These are phyloP conservation scores for Acanthamoeba lenticulata DNA, from an alignment of 208 protist species.

Conservation along the genomic window DNA sequence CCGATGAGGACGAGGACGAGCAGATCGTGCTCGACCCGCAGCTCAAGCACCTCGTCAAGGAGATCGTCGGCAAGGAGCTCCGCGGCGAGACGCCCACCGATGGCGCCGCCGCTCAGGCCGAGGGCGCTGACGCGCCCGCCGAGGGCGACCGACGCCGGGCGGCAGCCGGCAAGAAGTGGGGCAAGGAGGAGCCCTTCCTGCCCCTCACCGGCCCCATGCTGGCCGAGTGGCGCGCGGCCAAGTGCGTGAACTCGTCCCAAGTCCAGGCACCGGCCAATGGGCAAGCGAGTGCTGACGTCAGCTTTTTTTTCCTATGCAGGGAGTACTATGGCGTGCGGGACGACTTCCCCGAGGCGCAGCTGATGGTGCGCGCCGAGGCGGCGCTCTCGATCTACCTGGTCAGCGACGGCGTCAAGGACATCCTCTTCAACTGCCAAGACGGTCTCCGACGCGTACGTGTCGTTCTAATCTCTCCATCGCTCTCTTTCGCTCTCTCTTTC, in stretches of 20 bases:
- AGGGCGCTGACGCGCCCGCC: too few relatives aligned
- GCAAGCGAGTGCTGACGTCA: too few relatives aligned
- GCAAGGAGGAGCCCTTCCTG: conserved; percentile 56
- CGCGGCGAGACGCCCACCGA: not conserved
- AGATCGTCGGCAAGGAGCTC: conserved; percentile 18
- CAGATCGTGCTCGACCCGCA: not conserved
- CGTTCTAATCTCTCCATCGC: too few relatives aligned
- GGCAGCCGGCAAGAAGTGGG: not conserved
- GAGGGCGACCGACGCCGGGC: too few relatives aligned
- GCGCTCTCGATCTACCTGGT: conserved; percentile 45
- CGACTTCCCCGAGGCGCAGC: conserved; percentile 22
- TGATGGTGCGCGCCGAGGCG: conserved; percentile 33
- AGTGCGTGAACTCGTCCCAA: not conserved
- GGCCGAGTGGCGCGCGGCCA: not conserved
- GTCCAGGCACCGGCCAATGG: too few relatives aligned
- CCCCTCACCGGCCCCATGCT: not conserved
- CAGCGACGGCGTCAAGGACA: conserved; percentile 6
- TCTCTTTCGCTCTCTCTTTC: not conserved
- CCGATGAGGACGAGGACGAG: not conserved
- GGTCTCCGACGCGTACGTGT: not conserved
- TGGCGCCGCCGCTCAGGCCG: not conserved
- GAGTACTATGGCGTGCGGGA: conserved; percentile 48
- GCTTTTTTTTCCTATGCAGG: too few relatives aligned
- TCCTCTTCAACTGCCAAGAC: not conserved
- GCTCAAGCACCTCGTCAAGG: conserved; percentile 47